Evolutionary conservation across 495 filamentous ascomycete genomes (phyloP).

Genomic region (Annulohypoxylon nitens): DNA sequence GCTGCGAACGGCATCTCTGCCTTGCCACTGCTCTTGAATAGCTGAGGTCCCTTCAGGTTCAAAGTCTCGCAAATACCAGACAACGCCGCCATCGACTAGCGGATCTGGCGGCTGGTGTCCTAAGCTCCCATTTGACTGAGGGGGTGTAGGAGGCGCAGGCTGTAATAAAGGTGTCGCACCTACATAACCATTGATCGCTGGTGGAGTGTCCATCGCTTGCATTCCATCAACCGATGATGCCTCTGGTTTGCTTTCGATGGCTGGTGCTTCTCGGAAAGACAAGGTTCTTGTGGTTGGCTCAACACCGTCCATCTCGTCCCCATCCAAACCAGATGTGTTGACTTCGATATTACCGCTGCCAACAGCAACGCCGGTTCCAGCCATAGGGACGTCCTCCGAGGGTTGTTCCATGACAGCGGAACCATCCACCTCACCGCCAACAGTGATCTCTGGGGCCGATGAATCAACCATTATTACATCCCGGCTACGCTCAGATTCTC

Average conservation of each 20-base stretch:
- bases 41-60: constrained; percentile 79
- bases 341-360: constrained; percentile 59
- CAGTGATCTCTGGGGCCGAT: constrained; percentile 58
- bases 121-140: constrained; percentile 63
- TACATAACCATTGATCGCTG: constrained; percentile 54
- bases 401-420: constrained; percentile 40
- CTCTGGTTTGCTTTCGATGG: constrained; percentile 33
- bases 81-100: constrained; percentile 79
- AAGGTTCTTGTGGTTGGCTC: constrained; percentile 44
- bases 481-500: constrained; percentile 50
- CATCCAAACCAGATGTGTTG: constrained; percentile 53
- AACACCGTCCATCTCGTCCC: constrained; percentile 52
- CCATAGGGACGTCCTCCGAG: constrained; percentile 42
- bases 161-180: constrained; percentile 49
- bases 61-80: constrained; percentile 90
- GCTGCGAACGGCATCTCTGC: constrained; percentile 77
- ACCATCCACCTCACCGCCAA: constrained; percentile 53
- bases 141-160: constrained; percentile 59
- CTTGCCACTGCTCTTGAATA: constrained; percentile 80
- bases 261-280: constrained; percentile 32
- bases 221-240: constrained; percentile 47
- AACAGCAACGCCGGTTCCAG: constrained; percentile 39
- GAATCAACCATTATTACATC: constrained; percentile 65
- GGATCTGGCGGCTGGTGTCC: constrained; percentile 61
- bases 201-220: constrained; percentile 57